A percentile compares a stretch with the other conserved stretches of the same genome.
Evolutionary conservation across 331 rosid genomes (phyloP).

Genomic region (Cydonia oblonga): DNA sequence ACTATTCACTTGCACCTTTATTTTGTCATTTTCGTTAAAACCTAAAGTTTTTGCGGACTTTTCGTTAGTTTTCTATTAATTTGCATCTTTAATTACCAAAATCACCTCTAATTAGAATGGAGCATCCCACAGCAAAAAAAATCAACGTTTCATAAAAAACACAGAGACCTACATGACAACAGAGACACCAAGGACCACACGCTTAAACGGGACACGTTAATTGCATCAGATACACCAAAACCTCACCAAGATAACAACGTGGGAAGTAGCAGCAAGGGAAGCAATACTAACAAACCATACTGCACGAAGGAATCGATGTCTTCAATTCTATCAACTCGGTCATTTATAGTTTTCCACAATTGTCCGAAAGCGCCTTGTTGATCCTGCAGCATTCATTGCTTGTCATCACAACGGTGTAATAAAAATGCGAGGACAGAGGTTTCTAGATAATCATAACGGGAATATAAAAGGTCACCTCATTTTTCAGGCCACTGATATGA

Average conservation of each 20-base stretch:
- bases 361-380: conserved; percentile 20
- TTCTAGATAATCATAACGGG: neutral
- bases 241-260: conserved; percentile 37
- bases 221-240: neutral
- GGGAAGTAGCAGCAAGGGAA: conserved; percentile 53
- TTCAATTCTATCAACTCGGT: conserved; percentile 29
- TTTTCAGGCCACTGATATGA: conserved; percentile 14
- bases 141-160: too few relatives aligned
- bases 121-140: too few relatives aligned
- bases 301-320: conserved; percentile 48
- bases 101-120: too few relatives aligned
- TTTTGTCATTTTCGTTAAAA: too few relatives aligned
- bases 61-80: too few relatives aligned
- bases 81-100: too few relatives aligned
- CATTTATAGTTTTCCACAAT: conserved; percentile 29
- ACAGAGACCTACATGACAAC: too few relatives aligned
- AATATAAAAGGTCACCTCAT: conserved; percentile 16
- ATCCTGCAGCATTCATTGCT: conserved; percentile 32
- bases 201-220: neutral
- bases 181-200: too few relatives aligned
- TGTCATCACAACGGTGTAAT: conserved; percentile 7
- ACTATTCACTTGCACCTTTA: too few relatives aligned
- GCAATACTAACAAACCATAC: conserved; percentile 50
- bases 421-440: neutral
- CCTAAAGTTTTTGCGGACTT: too few relatives aligned